Base-by-base conservation (phyloP, 495 filamentous ascomycete species). In the Neurospora sp. region DNA sequence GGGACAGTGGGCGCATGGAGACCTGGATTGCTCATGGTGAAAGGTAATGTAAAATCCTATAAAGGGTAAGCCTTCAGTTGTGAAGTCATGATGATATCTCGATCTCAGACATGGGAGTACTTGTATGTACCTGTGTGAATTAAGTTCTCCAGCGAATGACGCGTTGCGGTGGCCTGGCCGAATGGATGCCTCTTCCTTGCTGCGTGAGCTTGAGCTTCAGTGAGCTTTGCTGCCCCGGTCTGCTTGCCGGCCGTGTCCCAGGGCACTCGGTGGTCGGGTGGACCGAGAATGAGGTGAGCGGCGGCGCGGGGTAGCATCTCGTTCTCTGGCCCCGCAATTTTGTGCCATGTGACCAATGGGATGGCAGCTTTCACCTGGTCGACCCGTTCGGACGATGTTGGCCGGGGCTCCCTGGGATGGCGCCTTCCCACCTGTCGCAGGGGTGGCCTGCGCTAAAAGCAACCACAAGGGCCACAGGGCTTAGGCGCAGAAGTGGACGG, bases 1-100 rank as follows among this genome's bases (percentile, higher is more conserved):
- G 89, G 87, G 74, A 94, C 86, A 39, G 90, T 93, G 10, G 91
- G 91, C 71, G 91, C 89, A 80, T 93, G 91, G 70, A 94, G 87
- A 35, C 35, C 35, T 5, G 35, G 35, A 74, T 89, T 88, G 79
- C 89, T 89, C 91, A 93, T 93, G 77, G 65, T 80, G 79, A 71
- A 71, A 20, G 7, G 68, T 46, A 59, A 77, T 76, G 61, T 74
- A 78, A 69, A 79, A 70, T 71, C 77, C 79, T 78, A 77, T 79
- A 38, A 59, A 72, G 70, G 27, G 73, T 73, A 18, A 71, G 71
- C 14, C 6, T 31, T 31, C 14, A 16, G 53, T 65, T 65, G 27
- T 35, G 38, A 27, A 69, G 68, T 44, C 53, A 59, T 53, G 73
- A 76, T 71, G 59, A 76, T 40, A 73, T 46, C 70, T 78, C 71